A percentile compares a stretch with the other conserved stretches of the same genome.
Conservation (phyloP, 345 rosid genomes). For the Eucalyptus sp. region DNA sequence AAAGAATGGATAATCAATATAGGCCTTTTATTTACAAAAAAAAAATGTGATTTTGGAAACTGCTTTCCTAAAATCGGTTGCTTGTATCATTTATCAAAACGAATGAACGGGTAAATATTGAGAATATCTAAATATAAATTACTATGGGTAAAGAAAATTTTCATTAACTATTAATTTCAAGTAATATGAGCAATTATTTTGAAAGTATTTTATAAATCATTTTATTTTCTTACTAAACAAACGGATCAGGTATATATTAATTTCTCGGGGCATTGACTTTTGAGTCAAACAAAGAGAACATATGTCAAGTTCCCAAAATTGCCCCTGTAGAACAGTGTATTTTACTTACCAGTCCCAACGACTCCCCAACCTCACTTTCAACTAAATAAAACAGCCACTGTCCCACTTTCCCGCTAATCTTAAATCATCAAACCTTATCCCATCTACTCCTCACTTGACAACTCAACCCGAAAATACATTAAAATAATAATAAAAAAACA, state of each 20-base stretch:
- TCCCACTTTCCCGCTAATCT: background rate
- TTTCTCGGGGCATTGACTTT: background rate
- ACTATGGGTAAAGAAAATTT: background rate
- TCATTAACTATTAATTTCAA: too few relatives aligned
- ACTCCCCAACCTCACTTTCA: background rate
- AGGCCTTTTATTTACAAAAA: background rate
- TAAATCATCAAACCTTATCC: background rate
- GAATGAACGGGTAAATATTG: fast-evolving
- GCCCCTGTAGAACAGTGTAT: background rate
- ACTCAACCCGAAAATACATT: background rate
- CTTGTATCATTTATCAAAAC: fast-evolving
- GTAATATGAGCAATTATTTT: fast-evolving
- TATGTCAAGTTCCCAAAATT: background rate
- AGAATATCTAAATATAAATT: too few relatives aligned
- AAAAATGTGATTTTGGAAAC: background rate
- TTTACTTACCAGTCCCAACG: background rate
- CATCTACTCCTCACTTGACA: background rate
- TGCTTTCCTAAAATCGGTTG: fast-evolving
- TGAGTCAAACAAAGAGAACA: background rate
- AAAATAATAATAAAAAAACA: background rate
- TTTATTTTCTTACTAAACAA: background rate
- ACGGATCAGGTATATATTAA: background rate
- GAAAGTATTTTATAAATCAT: too few relatives aligned
- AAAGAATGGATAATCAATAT: background rate
- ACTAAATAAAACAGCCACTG: background rate